These are phyloP conservation scores for Solanum gandarillasii DNA, from an alignment of 257 asterid genomes.

Conservation along the genomic window DNA sequence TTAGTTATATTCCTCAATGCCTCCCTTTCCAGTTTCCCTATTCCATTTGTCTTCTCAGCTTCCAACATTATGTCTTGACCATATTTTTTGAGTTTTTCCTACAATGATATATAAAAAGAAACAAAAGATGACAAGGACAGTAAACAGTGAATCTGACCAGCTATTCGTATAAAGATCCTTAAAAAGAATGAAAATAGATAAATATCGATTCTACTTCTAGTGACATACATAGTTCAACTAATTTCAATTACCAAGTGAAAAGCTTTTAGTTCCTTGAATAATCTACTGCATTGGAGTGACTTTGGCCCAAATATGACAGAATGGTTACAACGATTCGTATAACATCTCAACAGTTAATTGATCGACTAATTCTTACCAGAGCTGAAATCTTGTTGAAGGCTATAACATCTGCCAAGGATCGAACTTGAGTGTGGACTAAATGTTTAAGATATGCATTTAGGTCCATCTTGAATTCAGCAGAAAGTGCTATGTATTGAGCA, in stretches of 20 bases:
- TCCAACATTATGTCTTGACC: conserved; percentile 22
- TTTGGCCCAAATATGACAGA: neutral
- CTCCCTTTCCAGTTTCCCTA: conserved; percentile 15
- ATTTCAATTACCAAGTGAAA: neutral
- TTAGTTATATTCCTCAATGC: conserved; percentile 4
- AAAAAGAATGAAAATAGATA: neutral
- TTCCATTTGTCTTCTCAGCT: conserved; percentile 32
- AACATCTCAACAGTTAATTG: neutral
- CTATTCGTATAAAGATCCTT: too few relatives aligned
- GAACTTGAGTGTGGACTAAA: conserved; percentile 22
- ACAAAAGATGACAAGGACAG: neutral
- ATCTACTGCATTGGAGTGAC: neutral
- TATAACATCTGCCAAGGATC: conserved; percentile 28
- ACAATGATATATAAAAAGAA: neutral
- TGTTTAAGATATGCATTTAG: conserved; percentile 24
- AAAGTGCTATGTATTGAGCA: neutral
- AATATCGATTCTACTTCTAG: neutral
- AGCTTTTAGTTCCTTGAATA: neutral
- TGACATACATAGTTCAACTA: neutral
- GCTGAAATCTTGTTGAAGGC: conserved; percentile 19
- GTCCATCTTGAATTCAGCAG: conserved; percentile 27
- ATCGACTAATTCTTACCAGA: neutral
- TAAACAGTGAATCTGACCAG: neutral
- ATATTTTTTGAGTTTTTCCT: conserved; percentile 23
- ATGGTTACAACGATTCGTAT: neutral